Evolutionary conservation across 2,329 filamentous ascomycete species (phyloP), one percentile per base, ranked within the genome.

Genomic region (Cercospora berteroae): DNA sequence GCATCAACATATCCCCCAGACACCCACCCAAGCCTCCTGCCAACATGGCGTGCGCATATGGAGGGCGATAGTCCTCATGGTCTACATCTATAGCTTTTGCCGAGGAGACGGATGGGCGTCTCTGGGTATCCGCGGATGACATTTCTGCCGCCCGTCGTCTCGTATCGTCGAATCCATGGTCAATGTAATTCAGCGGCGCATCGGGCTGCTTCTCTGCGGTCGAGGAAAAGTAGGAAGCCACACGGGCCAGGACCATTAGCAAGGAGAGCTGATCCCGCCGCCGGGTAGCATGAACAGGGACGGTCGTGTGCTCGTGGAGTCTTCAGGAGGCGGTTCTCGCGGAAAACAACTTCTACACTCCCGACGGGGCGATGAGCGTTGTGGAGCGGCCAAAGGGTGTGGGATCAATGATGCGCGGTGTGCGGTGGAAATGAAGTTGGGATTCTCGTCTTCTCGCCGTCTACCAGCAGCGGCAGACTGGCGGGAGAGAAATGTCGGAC

Each of bases 1-100:
- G 95, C 95, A 99, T 99, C 72, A 99, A 84, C 86, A 99, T 91
- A 80, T 99, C 95, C 67, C 96, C 95, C 65, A 91, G 96, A 16
- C 92, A 94, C 63, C 95, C 95, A 76, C 96, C 95, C 63, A 96
- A 84, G 68, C 94, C 95, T 76, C 95, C 95, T 36, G 95, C 95
- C 76, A 99, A 85, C 94, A 98, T 99, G 78, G 91, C 82, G 77
- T 84, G 82, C 29, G 82, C 70, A 69, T 83, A 84, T 2, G 82
- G 82, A 63, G 83, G 82, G 50, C 83, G 79, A 63, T 78, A 79
- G 52, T 80, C 79, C 68, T 82, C 81, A 31, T 77, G 70, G 66
- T 82, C 80, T 18, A 67, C 64, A 20, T 76, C 73, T 65, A 71
- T 64, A 25, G 71, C 66, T 50, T 65, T 66, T 39, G 71, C 56